Percentiles rank a stretch among this genome's conserved stretches.
phyloP scores from a whole-genome alignment of 768 basidiomycete species.

The Candolleomyces eurysporus region DNA sequence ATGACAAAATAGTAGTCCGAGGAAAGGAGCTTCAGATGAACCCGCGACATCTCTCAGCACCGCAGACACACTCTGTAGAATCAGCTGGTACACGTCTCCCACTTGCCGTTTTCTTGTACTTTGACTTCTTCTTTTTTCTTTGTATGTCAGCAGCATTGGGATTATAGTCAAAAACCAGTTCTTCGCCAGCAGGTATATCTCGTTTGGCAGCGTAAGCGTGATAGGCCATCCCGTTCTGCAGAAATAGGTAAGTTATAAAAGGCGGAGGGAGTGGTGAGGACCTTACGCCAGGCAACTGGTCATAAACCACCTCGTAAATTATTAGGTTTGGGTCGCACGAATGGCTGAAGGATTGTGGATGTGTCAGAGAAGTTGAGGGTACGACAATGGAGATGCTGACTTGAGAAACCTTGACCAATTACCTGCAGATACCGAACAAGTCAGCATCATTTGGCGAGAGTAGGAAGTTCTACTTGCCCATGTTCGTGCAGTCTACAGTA shows the following conservation, averaged over 20 bases:
- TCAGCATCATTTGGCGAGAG: neutral
- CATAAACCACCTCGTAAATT: slow-evolving; percentile 60
- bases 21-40: neutral
- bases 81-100: slow-evolving; percentile 2
- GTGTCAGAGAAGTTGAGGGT: neutral
- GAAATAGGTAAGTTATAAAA: neutral
- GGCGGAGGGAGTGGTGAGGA: neutral
- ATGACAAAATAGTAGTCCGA: too few species aligned
- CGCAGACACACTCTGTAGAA: slow-evolving; percentile 4
- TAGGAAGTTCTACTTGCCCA: slow-evolving; percentile 38
- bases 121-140: slow-evolving; percentile 1
- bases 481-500: slow-evolving; percentile 53
- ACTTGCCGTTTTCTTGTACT: slow-evolving; percentile 13
- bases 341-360: slow-evolving; percentile 69
- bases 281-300: slow-evolving; percentile 55
- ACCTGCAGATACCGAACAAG: slow-evolving; percentile 35
- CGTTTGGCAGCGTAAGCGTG: slow-evolving; percentile 54
- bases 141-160: slow-evolving; percentile 32
- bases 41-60: slow-evolving; percentile 4
- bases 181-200: slow-evolving; percentile 48
- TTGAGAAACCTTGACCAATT: slow-evolving; percentile 80
- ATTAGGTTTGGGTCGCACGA: slow-evolving; percentile 61
- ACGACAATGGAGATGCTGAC: slow-evolving; percentile 32
- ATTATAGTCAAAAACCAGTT: slow-evolving; percentile 67
- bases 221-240: slow-evolving; percentile 58